Evolutionary conservation across 257 asterid genomes (phyloP).

Genomic region (Nemophila menziesii): DNA sequence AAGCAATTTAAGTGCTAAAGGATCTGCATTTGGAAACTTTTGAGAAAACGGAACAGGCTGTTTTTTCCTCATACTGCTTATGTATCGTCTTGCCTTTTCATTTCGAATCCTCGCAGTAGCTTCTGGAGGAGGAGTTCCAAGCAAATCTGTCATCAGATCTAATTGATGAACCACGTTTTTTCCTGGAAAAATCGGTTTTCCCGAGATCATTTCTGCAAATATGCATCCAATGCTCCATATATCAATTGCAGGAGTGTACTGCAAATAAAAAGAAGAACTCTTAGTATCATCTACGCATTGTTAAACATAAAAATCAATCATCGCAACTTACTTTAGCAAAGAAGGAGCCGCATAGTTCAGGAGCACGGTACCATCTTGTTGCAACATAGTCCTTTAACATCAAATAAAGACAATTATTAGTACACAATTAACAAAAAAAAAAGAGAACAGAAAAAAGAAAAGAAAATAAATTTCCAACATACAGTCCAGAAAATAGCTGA

Average conservation of each 20-base stretch:
- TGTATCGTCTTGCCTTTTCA: constrained; percentile 96
- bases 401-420: constrained; percentile 12
- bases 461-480: constrained; percentile 13
- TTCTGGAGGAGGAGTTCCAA: constrained; percentile 89
- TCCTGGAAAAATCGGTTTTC: constrained; percentile 90
- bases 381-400: constrained; percentile 85
- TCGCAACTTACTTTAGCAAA: constrained; percentile 72
- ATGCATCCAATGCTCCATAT: constrained; percentile 97
- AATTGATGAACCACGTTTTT: constrained; percentile 87
- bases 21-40: constrained; percentile 68
- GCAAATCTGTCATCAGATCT: constrained; percentile 87
- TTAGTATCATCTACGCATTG: neutral
- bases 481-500: constrained; percentile 98
- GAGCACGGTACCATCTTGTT: constrained; percentile 97
- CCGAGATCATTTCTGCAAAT: constrained; percentile 81
- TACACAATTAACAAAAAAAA: constrained; percentile 4
- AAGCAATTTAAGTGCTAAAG: constrained; percentile 64
- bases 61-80: constrained; percentile 74
- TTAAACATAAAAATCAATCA: neutral
- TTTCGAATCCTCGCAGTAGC: constrained; percentile 84
- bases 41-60: constrained; percentile 63
- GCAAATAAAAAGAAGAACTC: constrained; percentile 25
- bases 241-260: constrained; percentile 95
- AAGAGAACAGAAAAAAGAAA: neutral
- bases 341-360: constrained; percentile 94